Evolutionary conservation across 106 monocot species (phyloP), one percentile per base, ranked within the genome.

Genomic region (Dendrobium nobile): DNA sequence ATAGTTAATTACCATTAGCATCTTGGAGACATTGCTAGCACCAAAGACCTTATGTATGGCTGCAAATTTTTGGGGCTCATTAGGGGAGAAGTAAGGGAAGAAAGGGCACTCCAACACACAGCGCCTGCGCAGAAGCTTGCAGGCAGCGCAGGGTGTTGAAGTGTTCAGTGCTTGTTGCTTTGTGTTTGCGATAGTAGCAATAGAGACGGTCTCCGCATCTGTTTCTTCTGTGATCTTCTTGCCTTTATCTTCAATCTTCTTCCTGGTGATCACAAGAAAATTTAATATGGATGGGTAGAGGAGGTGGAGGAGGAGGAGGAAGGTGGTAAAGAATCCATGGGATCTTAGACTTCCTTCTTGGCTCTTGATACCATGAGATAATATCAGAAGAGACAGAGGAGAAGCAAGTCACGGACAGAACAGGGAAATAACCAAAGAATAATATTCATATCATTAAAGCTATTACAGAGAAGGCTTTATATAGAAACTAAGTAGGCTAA

Each of bases 21-120:
- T 84, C 84, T 95, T 95, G 83, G 92, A 90, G 85, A 92, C 92
- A 77, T 92, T 95, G 84, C 92, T 92, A n/a, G 95, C 95, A 41
- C 95, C 95, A 79, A 90, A 95, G 84, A 95, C 92, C 54, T 88
- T 90, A 82, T 95, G 95, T 40, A 90, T 92, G 1, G 88, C 81
- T 4, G 90, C 90, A 41, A 95, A 95, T 79, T 90, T 92, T 54
- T 90, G 88, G 77, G 92, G 92, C 68, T 95, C 92, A 41, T 88
- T 86, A 56, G 95, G 95, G 47, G 92, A 92, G 85, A 95, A 95
- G 74, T 92, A 95, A 3, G 92, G 92, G 42, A 90, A 88, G 86
- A 95, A 95, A 24, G 90, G 92, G 85, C 94, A 95, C 55, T 95
- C 90, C 40, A 92, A 92, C 5, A 90, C 88, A 67, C 95, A 95